Evolutionary conservation across 106 monocot species (phyloP), one percentile per base, ranked within the genome.

Genomic region (Dendrobium nobile): DNA sequence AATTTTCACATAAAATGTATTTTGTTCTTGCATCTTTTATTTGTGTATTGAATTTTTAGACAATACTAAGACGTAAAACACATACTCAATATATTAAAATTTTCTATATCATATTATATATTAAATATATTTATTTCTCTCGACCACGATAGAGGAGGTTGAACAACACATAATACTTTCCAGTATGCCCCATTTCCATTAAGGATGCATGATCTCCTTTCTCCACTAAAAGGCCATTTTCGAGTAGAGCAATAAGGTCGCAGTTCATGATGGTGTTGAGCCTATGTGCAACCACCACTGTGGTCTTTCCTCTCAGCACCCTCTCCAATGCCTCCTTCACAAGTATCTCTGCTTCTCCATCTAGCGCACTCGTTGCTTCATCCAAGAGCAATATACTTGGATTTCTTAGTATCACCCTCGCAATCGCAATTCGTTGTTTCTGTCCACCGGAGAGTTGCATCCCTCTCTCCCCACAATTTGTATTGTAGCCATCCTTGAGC

Each of bases 361-460:
- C 84, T 7, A 83, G 67, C 27, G 83, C 83, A 27, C 83, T 83
- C 9, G 83, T 83, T 24, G 83, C 83, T 54, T 83, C 83, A 54
- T 83, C 83, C 33, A 83, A 43, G 4, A 83, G 73, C 70, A 83
- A 64, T 28, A 83, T 83, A 1, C 51, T 55, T 5, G 83, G 78
- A 41, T 83, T 79, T 72, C 73, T 83, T 20, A 83, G 73, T 41
- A 83, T 79, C 11, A 80, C 85, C 10, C 85, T 73, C 26, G 85
- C 85, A 9, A 85, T 85, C 7, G 85, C 85, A 44, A 85, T 41
- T 5, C 85, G 26, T 54, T 85, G 85, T 54, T 85, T 85, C 48
- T 85, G 85, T 5, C 85, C 85, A 6, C 85, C 85, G 24, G 85
- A 85, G 0, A 85, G 68, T 22, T 80, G 85, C 11, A 70, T 22